phyloP scores from a whole-genome alignment of 2,329 filamentous ascomycete species.

The Phialocephala subalpina region DNA sequence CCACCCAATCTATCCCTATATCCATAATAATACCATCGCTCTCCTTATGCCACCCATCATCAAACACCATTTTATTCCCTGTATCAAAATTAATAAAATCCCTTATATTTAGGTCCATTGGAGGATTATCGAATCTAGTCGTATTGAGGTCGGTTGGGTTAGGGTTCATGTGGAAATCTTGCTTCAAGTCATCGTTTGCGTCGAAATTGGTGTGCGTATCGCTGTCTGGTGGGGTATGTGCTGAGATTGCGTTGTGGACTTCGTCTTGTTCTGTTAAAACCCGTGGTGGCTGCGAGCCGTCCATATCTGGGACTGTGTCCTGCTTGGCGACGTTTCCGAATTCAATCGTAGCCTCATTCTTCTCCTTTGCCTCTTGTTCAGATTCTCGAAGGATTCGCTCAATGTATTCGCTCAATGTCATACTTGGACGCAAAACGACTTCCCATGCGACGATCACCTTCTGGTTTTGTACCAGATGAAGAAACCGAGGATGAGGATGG shows the following conservation, averaged over 20 bases:
- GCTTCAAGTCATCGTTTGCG: slow-evolving; percentile 1
- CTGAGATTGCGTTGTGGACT: slow-evolving; percentile 24
- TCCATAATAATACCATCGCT: slow-evolving; percentile 38
- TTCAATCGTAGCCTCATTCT: too few relatives aligned
- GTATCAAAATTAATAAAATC: slow-evolving; percentile 38
- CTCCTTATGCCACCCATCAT: slow-evolving; percentile 37
- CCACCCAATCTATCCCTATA: slow-evolving; percentile 41
- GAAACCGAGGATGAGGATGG: too few relatives aligned
- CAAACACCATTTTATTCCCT: slow-evolving; percentile 26
- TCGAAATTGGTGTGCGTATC: slow-evolving; percentile 19
- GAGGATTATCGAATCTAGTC: background rate
- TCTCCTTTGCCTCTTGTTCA: too few relatives aligned
- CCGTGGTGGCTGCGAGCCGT: too few relatives aligned
- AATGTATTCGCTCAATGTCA: too few relatives aligned
- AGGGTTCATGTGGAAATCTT: background rate
- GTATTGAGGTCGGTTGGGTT: slow-evolving; percentile 27
- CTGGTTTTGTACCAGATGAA: too few relatives aligned
- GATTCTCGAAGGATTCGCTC: too few relatives aligned
- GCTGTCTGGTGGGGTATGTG: slow-evolving; percentile 32
- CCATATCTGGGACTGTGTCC: too few relatives aligned
- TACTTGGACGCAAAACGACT: too few relatives aligned
- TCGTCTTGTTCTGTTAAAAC: background rate
- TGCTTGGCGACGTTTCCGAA: too few relatives aligned
- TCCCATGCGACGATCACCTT: too few relatives aligned
- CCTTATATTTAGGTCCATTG: background rate